A percentile compares a stretch with the other conserved stretches of the same genome.
phyloP scores from a whole-genome alignment of 257 asterid species.

The Salvia miltiorrhiza region DNA sequence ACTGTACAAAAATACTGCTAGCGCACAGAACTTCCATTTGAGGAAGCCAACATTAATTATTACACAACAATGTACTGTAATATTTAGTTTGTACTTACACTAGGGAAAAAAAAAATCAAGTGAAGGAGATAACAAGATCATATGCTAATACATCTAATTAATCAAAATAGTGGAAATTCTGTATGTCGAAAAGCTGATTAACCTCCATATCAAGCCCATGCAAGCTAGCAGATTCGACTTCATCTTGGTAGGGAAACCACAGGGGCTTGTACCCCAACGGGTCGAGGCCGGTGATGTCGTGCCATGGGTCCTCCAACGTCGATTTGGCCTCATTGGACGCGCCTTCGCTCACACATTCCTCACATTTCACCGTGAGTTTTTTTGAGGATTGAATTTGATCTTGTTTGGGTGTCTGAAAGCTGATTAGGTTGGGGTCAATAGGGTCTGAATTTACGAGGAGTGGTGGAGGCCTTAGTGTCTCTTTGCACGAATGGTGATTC shows the following conservation, averaged over 20 bases:
- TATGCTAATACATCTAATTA: not conserved
- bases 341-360: constrained; percentile 22
- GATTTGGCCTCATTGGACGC: constrained; percentile 32
- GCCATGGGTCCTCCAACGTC: constrained; percentile 36
- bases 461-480: constrained; percentile 11
- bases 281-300: constrained; percentile 14
- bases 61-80: not conserved
- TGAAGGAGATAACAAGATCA: not conserved
- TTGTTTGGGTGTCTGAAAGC: constrained; percentile 28
- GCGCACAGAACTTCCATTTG: not conserved
- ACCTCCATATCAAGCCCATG: constrained; percentile 35
- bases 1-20: not conserved
- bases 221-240: constrained; percentile 29
- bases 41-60: not conserved
- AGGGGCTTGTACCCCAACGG: constrained; percentile 29
- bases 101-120: not conserved
- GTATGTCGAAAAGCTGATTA: constrained; percentile 34
- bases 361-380: constrained; percentile 17
- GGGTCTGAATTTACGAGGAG: constrained; percentile 22
- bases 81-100: not conserved
- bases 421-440: constrained; percentile 31
- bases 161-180: constrained; percentile 13
- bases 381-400: not conserved
- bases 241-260: constrained; percentile 20
- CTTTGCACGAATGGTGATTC: constrained; percentile 54